These are phyloP conservation scores for Lepidopterella palustris DNA, from an alignment of 495 filamentous ascomycete genomes.

Conservation along the genomic window DNA sequence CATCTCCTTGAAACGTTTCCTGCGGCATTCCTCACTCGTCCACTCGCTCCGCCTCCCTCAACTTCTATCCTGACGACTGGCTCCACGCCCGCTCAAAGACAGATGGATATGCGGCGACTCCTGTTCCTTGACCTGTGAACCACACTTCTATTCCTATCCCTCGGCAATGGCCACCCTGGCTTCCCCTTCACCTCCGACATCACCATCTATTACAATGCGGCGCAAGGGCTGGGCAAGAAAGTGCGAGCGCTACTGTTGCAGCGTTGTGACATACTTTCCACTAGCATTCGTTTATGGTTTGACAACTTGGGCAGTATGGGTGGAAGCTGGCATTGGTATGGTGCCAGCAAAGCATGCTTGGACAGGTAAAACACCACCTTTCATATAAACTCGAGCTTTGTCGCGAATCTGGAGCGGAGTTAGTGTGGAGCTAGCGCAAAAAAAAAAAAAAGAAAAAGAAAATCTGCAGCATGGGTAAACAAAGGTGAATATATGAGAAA, in stretches of 20 bases:
- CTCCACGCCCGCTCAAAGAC: not conserved
- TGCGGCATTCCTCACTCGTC: not conserved
- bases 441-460: too few relatives aligned
- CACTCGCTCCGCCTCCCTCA: not conserved
- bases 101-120: not conserved
- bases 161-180: constrained; percentile 26
- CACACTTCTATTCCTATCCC: not conserved
- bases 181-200: constrained; percentile 27
- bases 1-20: not conserved
- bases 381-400: not conserved
- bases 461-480: too few relatives aligned
- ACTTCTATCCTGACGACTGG: not conserved
- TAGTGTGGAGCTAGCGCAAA: too few relatives aligned
- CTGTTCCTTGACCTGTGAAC: constrained; percentile 5
- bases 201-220: constrained; percentile 30
- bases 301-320: constrained; percentile 86
- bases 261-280: constrained; percentile 74
- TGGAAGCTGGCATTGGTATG: constrained; percentile 69
- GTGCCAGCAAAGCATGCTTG: constrained; percentile 47
- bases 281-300: constrained; percentile 81
- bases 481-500: too few relatives aligned
- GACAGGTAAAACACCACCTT: constrained; percentile 55
- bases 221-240: constrained; percentile 60
- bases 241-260: constrained; percentile 80
- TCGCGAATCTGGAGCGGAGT: too few relatives aligned